Base-by-base conservation (phyloP, 2,329 filamentous ascomycete genomes). In the Tolypocladium tropicale region DNA sequence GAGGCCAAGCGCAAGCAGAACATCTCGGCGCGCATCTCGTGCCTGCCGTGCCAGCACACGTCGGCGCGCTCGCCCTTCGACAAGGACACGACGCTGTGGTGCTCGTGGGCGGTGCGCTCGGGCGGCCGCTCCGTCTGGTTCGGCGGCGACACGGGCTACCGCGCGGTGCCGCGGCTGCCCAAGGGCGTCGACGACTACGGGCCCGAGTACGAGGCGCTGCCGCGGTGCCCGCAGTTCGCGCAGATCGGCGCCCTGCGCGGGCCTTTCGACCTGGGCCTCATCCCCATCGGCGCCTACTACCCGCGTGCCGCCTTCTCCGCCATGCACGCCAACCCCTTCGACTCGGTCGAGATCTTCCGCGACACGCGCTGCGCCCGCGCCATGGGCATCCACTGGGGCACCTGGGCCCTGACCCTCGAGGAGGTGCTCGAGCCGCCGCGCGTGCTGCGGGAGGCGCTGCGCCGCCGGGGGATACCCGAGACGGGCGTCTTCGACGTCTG, bases 321-420 rank as follows among this genome's bases (percentile, higher is more conserved):
- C 23, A 85, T 95, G 79, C 93, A 97, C 69, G 87, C 89, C 9
- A 89, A 95, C 68, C 93, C 93, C 0, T 85, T 84, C 62, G 93
- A 97, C 68, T 82, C 86, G 0, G 91, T 96, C 39, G 90, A 94
- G 64, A 96, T 97, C 63, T 96, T 96, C 70, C 71, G 77, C 7
- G 92, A 96, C 64, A 95, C 90, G 1, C 80, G 80, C 62, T 96
- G 92, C 74, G 78, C 81, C 64, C 77, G 74, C 21, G 92, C 91
- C 25, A 78, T 96, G 74, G 92, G 83, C 2, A 96, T 96, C 63
- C 93, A 96, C 68, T 96, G 92, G 91, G 92, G 91, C 2, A 86
- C 88, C 0, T 96, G 92, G 90, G 85, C 89, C 0, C 72, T 96
- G 62, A 96, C 92, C 0, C 78, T 83, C 58, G 93, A 97, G 71